Evolutionary conservation across 345 rosid species (phyloP).

Genomic region (Bruguiera gymnorhiza): DNA sequence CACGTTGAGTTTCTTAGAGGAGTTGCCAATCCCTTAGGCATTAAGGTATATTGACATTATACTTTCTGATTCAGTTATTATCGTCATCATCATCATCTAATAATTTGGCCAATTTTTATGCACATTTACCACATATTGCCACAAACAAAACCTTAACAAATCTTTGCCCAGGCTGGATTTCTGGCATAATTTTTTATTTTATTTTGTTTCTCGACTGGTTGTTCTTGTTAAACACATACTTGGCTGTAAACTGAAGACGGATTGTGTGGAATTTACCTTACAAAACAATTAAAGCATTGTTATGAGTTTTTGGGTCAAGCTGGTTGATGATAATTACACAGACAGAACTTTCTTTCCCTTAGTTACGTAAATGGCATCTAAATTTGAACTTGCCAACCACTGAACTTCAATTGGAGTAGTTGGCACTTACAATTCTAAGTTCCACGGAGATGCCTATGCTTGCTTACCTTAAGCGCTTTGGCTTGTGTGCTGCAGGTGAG

Average conservation of each 20-base stretch:
- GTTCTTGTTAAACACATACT: too few relatives aligned
- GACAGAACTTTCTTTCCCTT: neutral
- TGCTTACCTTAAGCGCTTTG: neutral
- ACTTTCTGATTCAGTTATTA: neutral
- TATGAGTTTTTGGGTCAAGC: neutral
- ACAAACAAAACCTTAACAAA: too few relatives aligned
- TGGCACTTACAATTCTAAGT: neutral
- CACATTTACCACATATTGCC: neutral
- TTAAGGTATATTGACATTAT: constrained; percentile 15
- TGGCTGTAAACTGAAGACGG: too few relatives aligned
- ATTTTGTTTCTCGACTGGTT: too few relatives aligned
- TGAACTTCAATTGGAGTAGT: neutral
- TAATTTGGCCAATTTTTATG: neutral
- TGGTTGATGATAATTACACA: neutral
- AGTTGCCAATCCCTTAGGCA: constrained; percentile 32
- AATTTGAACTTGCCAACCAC: constrained; percentile 1
- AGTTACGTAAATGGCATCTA: neutral
- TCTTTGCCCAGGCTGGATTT: too few relatives aligned
- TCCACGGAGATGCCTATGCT: neutral
- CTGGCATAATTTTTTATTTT: too few relatives aligned
- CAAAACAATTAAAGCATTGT: too few relatives aligned
- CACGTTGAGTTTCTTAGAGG: constrained; percentile 29
- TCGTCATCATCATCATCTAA: neutral
- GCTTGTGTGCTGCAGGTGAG: constrained; percentile 53
- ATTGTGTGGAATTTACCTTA: too few relatives aligned